Evolutionary conservation across 148 eudicot species (phyloP).

Genomic region (Persicaria maculosa): DNA sequence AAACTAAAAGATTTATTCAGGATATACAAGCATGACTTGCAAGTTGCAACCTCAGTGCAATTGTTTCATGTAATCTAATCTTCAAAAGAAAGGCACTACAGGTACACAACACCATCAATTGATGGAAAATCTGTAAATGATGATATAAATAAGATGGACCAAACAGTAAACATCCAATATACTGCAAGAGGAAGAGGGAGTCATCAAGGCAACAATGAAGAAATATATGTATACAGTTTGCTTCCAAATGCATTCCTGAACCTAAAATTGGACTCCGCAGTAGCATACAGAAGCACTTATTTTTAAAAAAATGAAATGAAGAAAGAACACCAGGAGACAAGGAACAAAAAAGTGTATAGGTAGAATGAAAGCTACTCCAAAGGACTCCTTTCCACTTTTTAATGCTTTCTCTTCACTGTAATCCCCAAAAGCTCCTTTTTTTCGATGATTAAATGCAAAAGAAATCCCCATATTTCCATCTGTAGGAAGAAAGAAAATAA

Average conservation of each 20-base stretch:
- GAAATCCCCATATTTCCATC: neutral
- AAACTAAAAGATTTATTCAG: neutral
- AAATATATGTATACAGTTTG: neutral
- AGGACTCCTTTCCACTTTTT: neutral
- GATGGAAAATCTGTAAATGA: neutral
- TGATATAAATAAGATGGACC: neutral
- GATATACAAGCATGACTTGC: neutral
- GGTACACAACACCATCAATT: neutral
- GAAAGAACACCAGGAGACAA: neutral
- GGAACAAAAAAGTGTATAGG: slow-evolving; percentile 2
- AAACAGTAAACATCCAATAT: slow-evolving; percentile 1
- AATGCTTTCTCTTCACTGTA: slow-evolving; percentile 9
- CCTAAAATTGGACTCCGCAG: neutral
- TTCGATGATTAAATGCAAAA: neutral
- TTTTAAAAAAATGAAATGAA: neutral
- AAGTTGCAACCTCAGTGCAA: neutral
- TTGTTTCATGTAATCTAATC: neutral
- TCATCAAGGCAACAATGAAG: neutral
- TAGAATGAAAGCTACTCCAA: slow-evolving; percentile 3
- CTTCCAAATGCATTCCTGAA: neutral
- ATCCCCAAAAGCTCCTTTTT: slow-evolving; percentile 1
- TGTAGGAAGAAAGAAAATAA: neutral
- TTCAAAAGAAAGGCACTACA: neutral
- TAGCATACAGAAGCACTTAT: neutral
- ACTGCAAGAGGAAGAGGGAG: neutral